Evolutionary conservation across 2,329 filamentous ascomycete species (phyloP).

Genomic region (Sporothrix pseudoabietina): DNA sequence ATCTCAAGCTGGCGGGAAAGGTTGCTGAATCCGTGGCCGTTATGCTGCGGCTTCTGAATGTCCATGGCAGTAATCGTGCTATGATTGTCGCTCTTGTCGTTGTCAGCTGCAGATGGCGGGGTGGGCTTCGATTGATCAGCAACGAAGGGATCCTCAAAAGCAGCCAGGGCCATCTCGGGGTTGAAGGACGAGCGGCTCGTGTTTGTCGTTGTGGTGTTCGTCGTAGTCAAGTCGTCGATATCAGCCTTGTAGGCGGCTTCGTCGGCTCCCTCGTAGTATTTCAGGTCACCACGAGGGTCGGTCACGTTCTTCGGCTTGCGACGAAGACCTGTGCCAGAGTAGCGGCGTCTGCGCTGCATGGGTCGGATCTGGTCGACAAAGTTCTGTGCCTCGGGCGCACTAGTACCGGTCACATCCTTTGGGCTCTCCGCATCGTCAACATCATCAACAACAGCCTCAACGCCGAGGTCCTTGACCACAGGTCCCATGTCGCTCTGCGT

Average conservation of each 20-base stretch:
- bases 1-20: background rate
- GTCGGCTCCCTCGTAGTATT: slow-evolving; percentile 88
- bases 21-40: slow-evolving; percentile 16
- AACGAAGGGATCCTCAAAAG: slow-evolving; percentile 18
- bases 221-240: slow-evolving; percentile 48
- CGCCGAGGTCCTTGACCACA: background rate
- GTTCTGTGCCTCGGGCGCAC: slow-evolving; percentile 64
- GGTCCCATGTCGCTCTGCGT: slow-evolving; percentile 31
- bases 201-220: slow-evolving; percentile 32
- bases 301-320: slow-evolving; percentile 72
- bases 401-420: slow-evolving; percentile 63
- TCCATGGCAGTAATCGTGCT: slow-evolving; percentile 33
- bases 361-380: slow-evolving; percentile 48
- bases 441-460: slow-evolving; percentile 34
- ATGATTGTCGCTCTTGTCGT: slow-evolving; percentile 21
- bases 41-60: slow-evolving; percentile 28
- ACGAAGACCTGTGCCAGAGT: slow-evolving; percentile 83
- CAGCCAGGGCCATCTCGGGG: background rate
- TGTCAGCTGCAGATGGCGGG: background rate
- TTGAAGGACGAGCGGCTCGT: slow-evolving; percentile 33
- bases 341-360: slow-evolving; percentile 64
- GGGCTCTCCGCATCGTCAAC: slow-evolving; percentile 43
- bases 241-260: slow-evolving; percentile 78
- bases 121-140: background rate
- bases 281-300: slow-evolving; percentile 72